Conservation (phyloP, 139 green algal genomes). For the Chlamydomonas sp. region DNA sequence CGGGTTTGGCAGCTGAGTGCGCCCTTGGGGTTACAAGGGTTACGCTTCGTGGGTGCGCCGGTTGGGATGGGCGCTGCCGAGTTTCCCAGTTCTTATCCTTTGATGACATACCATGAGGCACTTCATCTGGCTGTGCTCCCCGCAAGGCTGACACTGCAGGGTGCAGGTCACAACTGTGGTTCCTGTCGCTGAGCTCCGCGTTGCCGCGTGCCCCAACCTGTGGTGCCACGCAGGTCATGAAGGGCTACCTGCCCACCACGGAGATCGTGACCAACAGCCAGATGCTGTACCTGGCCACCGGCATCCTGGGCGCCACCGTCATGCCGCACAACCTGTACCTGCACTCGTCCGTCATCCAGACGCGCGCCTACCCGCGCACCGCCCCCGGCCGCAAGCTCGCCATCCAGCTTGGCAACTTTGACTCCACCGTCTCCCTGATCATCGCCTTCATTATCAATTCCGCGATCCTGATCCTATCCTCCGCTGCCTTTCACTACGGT, state of each 20-base stretch:
- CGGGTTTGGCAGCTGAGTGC: no score
- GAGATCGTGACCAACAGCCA: slow-evolving; percentile 46
- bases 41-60: no score
- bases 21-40: no score
- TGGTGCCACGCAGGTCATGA: slow-evolving; percentile 53
- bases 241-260: slow-evolving; percentile 56
- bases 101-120: no score
- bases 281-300: slow-evolving; percentile 60
- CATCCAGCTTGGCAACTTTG: slow-evolving; percentile 61
- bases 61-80: no score
- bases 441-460: slow-evolving; percentile 80
- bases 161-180: no score
- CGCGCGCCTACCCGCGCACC: slow-evolving; percentile 60
- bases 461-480: slow-evolving; percentile 72
- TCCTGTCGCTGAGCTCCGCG: no score
- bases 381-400: slow-evolving; percentile 49
- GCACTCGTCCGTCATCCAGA: slow-evolving; percentile 70
- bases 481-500: slow-evolving; percentile 64
- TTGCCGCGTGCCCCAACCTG: no score
- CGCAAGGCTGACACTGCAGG: no score
- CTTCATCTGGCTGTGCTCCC: no score
- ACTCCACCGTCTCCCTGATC: slow-evolving; percentile 61
- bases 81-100: no score
- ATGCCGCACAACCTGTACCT: slow-evolving; percentile 79
- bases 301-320: slow-evolving; percentile 69